phyloP scores from a whole-genome alignment of 2,329 filamentous ascomycete genomes.

The Cytospora chrysosperma region DNA sequence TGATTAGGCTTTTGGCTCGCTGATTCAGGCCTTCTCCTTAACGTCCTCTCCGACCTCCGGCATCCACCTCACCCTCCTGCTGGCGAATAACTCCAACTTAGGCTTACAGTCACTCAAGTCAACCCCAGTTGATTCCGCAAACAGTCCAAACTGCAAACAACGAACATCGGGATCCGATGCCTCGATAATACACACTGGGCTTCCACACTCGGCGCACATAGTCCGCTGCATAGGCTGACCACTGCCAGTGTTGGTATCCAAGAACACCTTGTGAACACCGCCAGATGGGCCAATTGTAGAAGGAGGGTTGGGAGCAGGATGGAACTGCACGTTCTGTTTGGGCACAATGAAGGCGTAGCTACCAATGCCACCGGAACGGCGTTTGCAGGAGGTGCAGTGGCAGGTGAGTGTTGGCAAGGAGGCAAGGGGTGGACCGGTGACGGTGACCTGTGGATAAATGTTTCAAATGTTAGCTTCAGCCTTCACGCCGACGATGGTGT shows the following conservation, averaged over 20 bases:
- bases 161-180: conserved; percentile 1
- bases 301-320: not conserved
- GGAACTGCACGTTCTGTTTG: conserved; percentile 16
- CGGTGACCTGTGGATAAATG: conserved; percentile 9
- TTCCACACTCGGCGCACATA: conserved; percentile 23
- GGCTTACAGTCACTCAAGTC: conserved; percentile 10
- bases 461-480: not conserved
- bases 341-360: conserved; percentile 22
- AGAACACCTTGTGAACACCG: conserved; percentile 15
- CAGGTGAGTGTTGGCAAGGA: conserved; percentile 21
- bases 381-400: conserved; percentile 21
- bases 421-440: conserved; percentile 10
- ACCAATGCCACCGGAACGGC: conserved; percentile 20
- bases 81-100: conserved; percentile 18
- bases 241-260: conserved; percentile 16
- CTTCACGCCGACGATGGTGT: not conserved
- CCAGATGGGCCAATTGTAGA: not conserved
- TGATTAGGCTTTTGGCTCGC: not conserved
- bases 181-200: conserved; percentile 22
- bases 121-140: conserved; percentile 10
- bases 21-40: conserved; percentile 7
- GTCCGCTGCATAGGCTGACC: conserved; percentile 22
- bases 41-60: conserved; percentile 20
- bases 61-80: conserved; percentile 17
- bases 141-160: conserved; percentile 21